Evolutionary conservation across 2,329 filamentous ascomycete species (phyloP), one percentile per base, ranked within the genome.

Genomic region (Cladorrhinum sp.): DNA sequence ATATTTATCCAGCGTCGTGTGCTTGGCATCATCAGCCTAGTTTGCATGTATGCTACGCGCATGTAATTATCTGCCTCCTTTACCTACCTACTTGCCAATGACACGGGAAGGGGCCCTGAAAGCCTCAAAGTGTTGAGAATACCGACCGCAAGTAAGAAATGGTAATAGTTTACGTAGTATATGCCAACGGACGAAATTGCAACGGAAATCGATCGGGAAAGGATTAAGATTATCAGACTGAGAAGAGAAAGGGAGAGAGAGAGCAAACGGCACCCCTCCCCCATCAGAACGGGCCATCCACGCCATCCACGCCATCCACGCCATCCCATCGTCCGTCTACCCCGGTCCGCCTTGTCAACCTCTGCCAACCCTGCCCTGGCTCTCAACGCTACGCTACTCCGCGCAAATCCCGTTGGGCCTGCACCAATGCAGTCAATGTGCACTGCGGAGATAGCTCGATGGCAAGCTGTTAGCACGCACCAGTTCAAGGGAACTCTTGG

Each of bases 1-100:
- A 63, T 60, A 64, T 65, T 65, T 65, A 65, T 65, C 64, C 64
- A 61, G 36, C 33, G 42, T 58, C 48, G 58, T 52, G 28, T 52
- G 28, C 64, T 65, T 66, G 64, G 64, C 64, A 24, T 24, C 42
- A 46, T 5, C 18, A 21, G n/a, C 64, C 42, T 64, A 42, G 55
- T 26, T 51, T 30, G 16, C n/a, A n/a, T n/a, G n/a, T n/a, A n/a
- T n/a, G n/a, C n/a, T 42, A 3, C 10, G 14, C 10, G 16, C 36
- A 42, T 42, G 36, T 42, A 14, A n/a, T 42, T n/a, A n/a, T n/a
- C n/a, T n/a, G n/a, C n/a, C n/a, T n/a, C n/a, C n/a, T 12, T n/a
- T 8, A 16, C 4, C 5, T 42, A 42, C 36, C 36, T 42, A 7
- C 26, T 10, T 30, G 5, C 26, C 26, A 10, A 30, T 30, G 26